phyloP scores from a whole-genome alignment of 2,329 filamentous ascomycete species.

The Pseudogymnoascus sp. region DNA sequence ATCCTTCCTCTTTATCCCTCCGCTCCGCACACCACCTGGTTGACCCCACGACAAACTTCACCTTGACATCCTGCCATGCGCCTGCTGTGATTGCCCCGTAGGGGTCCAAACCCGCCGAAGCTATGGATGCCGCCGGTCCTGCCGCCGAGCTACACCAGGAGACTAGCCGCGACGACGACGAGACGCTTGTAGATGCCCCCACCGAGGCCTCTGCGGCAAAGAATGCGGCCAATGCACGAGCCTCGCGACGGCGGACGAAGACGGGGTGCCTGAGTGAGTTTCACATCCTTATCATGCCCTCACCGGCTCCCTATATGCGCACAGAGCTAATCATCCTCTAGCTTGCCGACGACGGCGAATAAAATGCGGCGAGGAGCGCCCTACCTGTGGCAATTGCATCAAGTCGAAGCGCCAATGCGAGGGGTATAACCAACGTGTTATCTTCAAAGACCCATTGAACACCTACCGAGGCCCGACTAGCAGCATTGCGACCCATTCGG shows the following conservation, averaged over 20 bases:
- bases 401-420: conserved; percentile 81
- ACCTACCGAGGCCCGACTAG: conserved; percentile 43
- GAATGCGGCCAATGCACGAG: conserved; percentile 32
- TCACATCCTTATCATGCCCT: neutral
- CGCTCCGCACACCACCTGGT: neutral
- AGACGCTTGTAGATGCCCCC: neutral
- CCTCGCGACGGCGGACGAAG: conserved; percentile 64
- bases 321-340: conserved; percentile 32
- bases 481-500: conserved; percentile 1
- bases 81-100: conserved; percentile 2
- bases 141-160: neutral
- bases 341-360: conserved; percentile 91
- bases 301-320: neutral
- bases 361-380: conserved; percentile 89
- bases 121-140: neutral
- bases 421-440: conserved; percentile 73
- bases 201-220: conserved; percentile 20
- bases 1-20: neutral
- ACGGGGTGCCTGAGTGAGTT: conserved; percentile 81
- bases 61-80: neutral
- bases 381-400: conserved; percentile 76
- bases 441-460: conserved; percentile 70
- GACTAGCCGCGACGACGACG: neutral
- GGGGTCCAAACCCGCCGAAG: conserved; percentile 1
- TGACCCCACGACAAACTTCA: neutral